Conservation (phyloP, 345 rosid species). For the Lumnitzera racemosa region DNA sequence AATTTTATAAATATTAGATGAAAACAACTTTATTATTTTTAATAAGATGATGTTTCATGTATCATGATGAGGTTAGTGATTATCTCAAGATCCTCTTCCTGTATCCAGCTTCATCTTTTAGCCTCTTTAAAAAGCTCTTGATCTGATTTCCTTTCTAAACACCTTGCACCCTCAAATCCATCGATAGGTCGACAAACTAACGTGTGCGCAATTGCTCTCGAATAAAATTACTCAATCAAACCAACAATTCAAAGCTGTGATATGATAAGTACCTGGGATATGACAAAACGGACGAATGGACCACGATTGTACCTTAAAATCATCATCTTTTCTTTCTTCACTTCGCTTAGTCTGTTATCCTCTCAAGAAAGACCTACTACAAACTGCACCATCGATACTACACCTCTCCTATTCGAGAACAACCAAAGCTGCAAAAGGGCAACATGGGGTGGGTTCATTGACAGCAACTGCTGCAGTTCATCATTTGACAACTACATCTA, state of each 20-base stretch:
- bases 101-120: conserved; percentile 1
- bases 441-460: conserved; percentile 34
- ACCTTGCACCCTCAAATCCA: background rate
- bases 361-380: background rate
- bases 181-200: no score
- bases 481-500: conserved; percentile 30
- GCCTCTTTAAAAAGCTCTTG: background rate
- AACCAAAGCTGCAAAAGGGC: conserved; percentile 14
- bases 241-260: no score
- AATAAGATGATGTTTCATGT: no score
- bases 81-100: conserved; percentile 1
- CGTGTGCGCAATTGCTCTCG: no score
- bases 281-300: no score
- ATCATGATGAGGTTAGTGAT: background rate
- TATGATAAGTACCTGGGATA: no score
- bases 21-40: background rate
- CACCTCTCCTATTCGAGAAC: background rate
- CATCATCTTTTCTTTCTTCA: background rate
- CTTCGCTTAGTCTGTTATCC: background rate
- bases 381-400: conserved; percentile 1
- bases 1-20: background rate
- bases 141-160: background rate
- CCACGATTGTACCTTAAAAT: no score
- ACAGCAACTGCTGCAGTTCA: conserved; percentile 18
- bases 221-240: no score